phyloP scores from a whole-genome alignment of 2,329 filamentous ascomycete species.

The Fusarium concolor region DNA sequence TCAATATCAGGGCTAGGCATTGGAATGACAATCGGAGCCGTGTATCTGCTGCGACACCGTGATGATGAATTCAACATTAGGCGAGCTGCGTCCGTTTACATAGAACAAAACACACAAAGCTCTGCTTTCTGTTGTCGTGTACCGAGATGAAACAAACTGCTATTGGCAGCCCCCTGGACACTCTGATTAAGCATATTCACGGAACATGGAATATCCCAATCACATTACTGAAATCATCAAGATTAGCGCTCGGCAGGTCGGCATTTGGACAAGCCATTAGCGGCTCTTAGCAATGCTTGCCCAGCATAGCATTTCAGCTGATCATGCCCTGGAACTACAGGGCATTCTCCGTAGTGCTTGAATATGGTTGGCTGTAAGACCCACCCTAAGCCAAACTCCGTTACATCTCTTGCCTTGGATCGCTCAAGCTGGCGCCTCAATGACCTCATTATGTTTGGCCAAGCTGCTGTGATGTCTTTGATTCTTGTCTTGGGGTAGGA shows the following conservation, averaged over 20 bases:
- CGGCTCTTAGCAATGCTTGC: constrained; percentile 29
- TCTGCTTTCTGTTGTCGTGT: neutral
- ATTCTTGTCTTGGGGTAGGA: constrained; percentile 9
- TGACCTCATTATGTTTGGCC: constrained; percentile 33
- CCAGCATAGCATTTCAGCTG: constrained; percentile 27
- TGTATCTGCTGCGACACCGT: neutral
- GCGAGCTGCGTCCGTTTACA: constrained; percentile 29
- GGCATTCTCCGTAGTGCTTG: fast-evolving
- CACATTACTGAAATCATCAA: neutral
- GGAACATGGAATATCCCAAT: no score
- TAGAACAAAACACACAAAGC: neutral
- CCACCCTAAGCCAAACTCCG: constrained; percentile 14
- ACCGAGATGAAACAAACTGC: neutral
- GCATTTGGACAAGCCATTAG: constrained; percentile 35
- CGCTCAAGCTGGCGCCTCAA: constrained; percentile 26
- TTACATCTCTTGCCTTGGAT: constrained; percentile 17
- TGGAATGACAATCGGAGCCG: neutral
- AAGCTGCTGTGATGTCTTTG: constrained; percentile 39
- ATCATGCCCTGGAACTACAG: constrained; percentile 13
- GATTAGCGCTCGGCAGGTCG: constrained; percentile 33
- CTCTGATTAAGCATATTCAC: neutral
- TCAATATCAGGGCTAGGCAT: neutral
- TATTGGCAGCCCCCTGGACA: neutral
- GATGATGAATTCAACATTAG: constrained; percentile 15
- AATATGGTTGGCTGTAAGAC: neutral